phyloP scores from a whole-genome alignment of 495 filamentous ascomycete genomes.

The Hypoxylon fuscum region DNA sequence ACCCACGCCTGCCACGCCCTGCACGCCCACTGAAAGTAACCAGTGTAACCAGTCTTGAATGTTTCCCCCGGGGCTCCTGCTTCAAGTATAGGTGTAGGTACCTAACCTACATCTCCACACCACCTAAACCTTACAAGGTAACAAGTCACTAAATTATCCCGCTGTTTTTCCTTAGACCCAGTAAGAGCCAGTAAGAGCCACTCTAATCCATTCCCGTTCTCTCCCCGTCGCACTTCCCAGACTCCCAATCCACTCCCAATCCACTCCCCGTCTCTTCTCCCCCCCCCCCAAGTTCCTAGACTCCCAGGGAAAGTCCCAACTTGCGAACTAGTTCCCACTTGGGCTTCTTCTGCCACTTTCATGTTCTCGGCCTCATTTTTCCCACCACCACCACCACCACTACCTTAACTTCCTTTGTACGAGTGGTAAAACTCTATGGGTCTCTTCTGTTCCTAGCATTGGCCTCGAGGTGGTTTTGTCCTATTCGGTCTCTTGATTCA shows the following conservation, averaged over 20 bases:
- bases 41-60: not conserved
- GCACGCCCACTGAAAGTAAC: not conserved
- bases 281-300: constrained; percentile 14
- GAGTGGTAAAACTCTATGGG: constrained; percentile 31
- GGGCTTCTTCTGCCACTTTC: constrained; percentile 27
- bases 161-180: constrained; percentile 30
- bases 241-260: constrained; percentile 11
- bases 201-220: constrained; percentile 1
- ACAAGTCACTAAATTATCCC: constrained; percentile 20
- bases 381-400: constrained; percentile 32
- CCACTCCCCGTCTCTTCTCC: constrained; percentile 19
- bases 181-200: too few species aligned
- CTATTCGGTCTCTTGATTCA: constrained; percentile 32
- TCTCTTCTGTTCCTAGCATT: constrained; percentile 29
- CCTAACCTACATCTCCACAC: constrained; percentile 22
- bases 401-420: constrained; percentile 23
- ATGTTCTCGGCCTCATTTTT: constrained; percentile 43
- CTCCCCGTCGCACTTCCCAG: too few species aligned
- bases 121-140: constrained; percentile 15
- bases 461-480: constrained; percentile 22
- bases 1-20: constrained; percentile 19
- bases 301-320: constrained; percentile 4
- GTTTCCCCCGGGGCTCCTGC: too few species aligned
- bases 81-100: too few species aligned
- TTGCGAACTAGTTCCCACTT: constrained; percentile 38